These are phyloP conservation scores for Moniliophthora roreri DNA, from an alignment of 1,284 basidiomycete genomes.

Conservation along the genomic window DNA sequence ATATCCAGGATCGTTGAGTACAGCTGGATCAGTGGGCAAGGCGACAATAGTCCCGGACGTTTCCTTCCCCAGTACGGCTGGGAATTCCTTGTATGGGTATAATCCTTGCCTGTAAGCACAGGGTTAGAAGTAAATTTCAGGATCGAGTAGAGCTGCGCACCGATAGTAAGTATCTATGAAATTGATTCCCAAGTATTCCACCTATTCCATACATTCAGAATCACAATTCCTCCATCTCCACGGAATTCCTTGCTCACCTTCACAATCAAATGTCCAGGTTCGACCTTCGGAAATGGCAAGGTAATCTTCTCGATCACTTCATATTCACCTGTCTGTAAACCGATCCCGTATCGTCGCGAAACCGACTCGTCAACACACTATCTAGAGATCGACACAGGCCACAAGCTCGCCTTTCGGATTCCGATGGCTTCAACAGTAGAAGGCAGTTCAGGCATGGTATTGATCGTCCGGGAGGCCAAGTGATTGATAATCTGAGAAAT, in stretches of 20 bases:
- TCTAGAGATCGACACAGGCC: not conserved
- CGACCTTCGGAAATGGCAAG: constrained; percentile 57
- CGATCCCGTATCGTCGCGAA: not conserved
- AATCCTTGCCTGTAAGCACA: constrained; percentile 47
- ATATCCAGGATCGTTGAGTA: constrained; percentile 57
- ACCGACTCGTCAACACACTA: too few species aligned
- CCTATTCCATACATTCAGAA: constrained; percentile 31
- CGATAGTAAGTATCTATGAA: constrained; percentile 85
- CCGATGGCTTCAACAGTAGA: constrained; percentile 57
- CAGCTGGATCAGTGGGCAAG: constrained; percentile 60
- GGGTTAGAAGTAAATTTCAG: constrained; percentile 1
- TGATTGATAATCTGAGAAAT: constrained; percentile 28
- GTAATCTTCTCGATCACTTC: constrained; percentile 74
- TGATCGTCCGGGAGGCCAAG: constrained; percentile 15
- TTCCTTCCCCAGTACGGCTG: constrained; percentile 80
- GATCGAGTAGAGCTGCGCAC: constrained; percentile 26
- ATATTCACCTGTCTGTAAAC: constrained; percentile 59
- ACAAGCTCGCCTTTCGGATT: constrained; percentile 41
- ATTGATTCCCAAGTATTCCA: constrained; percentile 78
- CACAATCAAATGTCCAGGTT: constrained; percentile 72
- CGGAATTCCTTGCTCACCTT: constrained; percentile 49
- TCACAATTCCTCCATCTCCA: constrained; percentile 14
- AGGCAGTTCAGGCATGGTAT: constrained; percentile 48
- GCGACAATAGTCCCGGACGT: constrained; percentile 73
- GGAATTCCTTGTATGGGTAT: constrained; percentile 60